Percentiles rank a stretch among this genome's conserved stretches.
Conservation (phyloP, 1,284 basidiomycete genomes). For the Puccinia horiana region DNA sequence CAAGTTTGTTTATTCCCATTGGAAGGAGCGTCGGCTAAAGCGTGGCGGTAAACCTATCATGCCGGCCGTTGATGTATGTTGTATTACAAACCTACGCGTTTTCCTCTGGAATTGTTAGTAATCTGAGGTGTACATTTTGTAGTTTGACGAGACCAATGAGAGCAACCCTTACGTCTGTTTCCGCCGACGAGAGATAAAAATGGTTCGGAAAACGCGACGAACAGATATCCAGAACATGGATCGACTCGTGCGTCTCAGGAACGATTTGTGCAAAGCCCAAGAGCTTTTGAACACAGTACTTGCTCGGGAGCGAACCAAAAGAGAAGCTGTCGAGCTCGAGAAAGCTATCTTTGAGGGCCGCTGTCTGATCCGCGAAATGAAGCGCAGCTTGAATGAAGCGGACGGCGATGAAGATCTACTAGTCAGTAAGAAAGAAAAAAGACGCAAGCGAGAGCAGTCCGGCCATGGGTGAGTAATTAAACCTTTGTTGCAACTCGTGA, state of each 20-base stretch:
- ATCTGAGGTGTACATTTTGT: constrained; percentile 49
- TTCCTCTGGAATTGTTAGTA: constrained; percentile 56
- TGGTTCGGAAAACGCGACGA: constrained; percentile 88
- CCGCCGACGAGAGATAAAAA: constrained; percentile 90
- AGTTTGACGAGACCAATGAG: constrained; percentile 89
- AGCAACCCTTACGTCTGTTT: constrained; percentile 99
- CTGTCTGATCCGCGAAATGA: constrained; percentile 73
- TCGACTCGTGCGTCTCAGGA: constrained; percentile 76
- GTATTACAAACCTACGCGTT: constrained; percentile 23
- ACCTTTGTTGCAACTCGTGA: constrained; percentile 52
- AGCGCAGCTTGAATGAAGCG: constrained; percentile 69
- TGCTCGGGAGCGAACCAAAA: constrained; percentile 74
- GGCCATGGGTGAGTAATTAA: constrained; percentile 55
- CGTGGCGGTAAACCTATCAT: constrained; percentile 76
- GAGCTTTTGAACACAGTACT: constrained; percentile 73
- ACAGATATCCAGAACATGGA: constrained; percentile 85
- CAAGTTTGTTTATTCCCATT: constrained; percentile 73
- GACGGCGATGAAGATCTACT: constrained; percentile 79
- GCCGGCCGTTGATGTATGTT: constrained; percentile 73
- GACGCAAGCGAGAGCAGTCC: constrained; percentile 64
- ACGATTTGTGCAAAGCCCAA: constrained; percentile 72
- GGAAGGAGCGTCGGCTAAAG: constrained; percentile 74
- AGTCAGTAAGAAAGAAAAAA: constrained; percentile 68
- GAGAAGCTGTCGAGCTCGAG: constrained; percentile 66
- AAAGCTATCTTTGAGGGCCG: constrained; percentile 77